A percentile compares a stretch with the other conserved stretches of the same genome.
phyloP scores from a whole-genome alignment of 129 eudicot genomes.

The Chrysanthemum lavandulifolium region DNA sequence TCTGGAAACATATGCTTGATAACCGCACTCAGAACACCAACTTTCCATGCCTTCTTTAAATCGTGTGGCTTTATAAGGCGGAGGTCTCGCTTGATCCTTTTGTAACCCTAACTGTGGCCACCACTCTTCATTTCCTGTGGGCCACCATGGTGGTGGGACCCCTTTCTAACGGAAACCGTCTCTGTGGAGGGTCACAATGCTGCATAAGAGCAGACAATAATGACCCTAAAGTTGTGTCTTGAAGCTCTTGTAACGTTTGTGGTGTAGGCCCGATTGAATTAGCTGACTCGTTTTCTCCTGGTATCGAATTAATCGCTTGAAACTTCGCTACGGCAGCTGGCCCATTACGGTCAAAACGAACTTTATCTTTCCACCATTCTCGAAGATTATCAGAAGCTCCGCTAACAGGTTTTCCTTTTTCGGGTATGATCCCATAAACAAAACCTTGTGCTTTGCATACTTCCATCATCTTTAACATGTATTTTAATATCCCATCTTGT shows the following conservation, averaged over 20 bases:
- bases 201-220: constrained; percentile 78
- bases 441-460: constrained; percentile 89
- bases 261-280: constrained; percentile 69
- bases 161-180: constrained; percentile 83
- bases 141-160: constrained; percentile 90
- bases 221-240: constrained; percentile 83
- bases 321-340: constrained; percentile 75
- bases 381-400: constrained; percentile 87
- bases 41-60: constrained; percentile 75
- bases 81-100: constrained; percentile 52
- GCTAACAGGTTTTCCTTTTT: constrained; percentile 87
- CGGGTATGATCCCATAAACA: constrained; percentile 81
- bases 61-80: constrained; percentile 86
- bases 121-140: constrained; percentile 77
- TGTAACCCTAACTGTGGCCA: constrained; percentile 67
- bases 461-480: constrained; percentile 87
- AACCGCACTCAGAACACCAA: constrained; percentile 73
- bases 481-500: constrained; percentile 78
- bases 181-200: constrained; percentile 81
- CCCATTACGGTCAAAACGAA: constrained; percentile 80
- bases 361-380: constrained; percentile 97
- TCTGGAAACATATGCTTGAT: constrained; percentile 84
- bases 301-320: constrained; percentile 47
- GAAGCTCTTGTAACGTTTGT: constrained; percentile 74
- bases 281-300: constrained; percentile 50